Conservation (phyloP, 2,329 filamentous ascomycete genomes). For the Calonectria fujianensis region DNA sequence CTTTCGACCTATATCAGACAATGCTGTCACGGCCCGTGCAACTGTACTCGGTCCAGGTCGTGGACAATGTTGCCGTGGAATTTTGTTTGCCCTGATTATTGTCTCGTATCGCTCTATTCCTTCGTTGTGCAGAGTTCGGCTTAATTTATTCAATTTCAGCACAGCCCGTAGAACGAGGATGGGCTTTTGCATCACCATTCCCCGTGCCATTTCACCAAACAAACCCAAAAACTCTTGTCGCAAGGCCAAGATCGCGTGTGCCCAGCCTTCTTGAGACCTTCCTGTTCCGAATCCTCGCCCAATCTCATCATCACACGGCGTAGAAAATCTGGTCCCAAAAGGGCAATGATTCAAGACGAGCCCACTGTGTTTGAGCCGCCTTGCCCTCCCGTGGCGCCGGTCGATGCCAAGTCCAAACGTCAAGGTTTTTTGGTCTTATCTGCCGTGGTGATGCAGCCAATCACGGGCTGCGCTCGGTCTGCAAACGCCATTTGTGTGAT, state of each 20-base stretch:
- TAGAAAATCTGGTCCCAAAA: background rate
- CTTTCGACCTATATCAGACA: constrained; percentile 26
- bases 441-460: constrained; percentile 43
- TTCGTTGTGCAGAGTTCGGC: background rate
- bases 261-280: background rate
- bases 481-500: constrained; percentile 6
- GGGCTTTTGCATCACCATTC: background rate
- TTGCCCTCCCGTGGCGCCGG: constrained; percentile 46
- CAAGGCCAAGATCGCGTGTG: constrained; percentile 9
- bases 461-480: constrained; percentile 36
- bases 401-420: constrained; percentile 44
- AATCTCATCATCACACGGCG: background rate
- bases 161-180: background rate
- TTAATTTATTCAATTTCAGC: background rate
- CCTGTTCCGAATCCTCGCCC: background rate
- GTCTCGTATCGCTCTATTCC: constrained; percentile 2
- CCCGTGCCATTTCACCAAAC: background rate
- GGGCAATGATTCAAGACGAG: background rate
- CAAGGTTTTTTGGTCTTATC: constrained; percentile 50
- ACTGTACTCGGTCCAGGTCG: constrained; percentile 3
- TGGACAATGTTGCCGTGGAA: constrained; percentile 16
- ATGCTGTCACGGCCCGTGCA: constrained; percentile 14
- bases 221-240: background rate
- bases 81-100: constrained; percentile 11
- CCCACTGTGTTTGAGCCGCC: constrained; percentile 43